Percentiles rank a stretch among this genome's conserved stretches.
Conservation (phyloP, 2,329 filamentous ascomycete species). For the Botrytis byssoidea region DNA sequence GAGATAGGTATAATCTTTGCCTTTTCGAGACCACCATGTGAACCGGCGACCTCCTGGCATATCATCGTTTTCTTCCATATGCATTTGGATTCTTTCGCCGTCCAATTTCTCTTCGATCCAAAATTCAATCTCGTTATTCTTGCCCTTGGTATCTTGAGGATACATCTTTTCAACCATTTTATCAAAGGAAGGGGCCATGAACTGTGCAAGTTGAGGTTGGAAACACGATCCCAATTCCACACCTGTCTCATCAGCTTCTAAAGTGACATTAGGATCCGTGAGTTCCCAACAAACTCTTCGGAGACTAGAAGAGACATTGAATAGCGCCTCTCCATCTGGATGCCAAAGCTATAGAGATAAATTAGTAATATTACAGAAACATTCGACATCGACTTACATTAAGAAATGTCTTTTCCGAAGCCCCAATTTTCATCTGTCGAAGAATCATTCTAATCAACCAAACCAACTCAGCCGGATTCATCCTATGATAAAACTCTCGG, state of each 20-base stretch:
- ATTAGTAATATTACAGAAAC: not conserved
- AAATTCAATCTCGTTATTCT: constrained; percentile 71
- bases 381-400: constrained; percentile 43
- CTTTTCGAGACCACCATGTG: constrained; percentile 91
- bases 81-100: constrained; percentile 94
- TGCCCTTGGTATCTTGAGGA: constrained; percentile 42
- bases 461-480: constrained; percentile 90
- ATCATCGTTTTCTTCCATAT: constrained; percentile 73
- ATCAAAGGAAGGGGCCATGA: constrained; percentile 79
- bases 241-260: constrained; percentile 72
- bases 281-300: constrained; percentile 94
- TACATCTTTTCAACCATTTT: constrained; percentile 71
- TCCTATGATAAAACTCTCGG: constrained; percentile 78
- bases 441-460: constrained; percentile 95
- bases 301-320: constrained; percentile 88
- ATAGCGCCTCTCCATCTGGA: constrained; percentile 72
- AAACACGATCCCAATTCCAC: constrained; percentile 91
- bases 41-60: constrained; percentile 71
- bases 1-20: constrained; percentile 92
- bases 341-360: constrained; percentile 67
- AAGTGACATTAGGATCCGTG: constrained; percentile 66
- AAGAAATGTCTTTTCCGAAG: constrained; percentile 85
- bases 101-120: constrained; percentile 99
- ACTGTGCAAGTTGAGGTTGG: constrained; percentile 91
- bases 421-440: constrained; percentile 70